phyloP scores from a whole-genome alignment of 352 stramenopile genomes.

The Phytophthora syringae region DNA sequence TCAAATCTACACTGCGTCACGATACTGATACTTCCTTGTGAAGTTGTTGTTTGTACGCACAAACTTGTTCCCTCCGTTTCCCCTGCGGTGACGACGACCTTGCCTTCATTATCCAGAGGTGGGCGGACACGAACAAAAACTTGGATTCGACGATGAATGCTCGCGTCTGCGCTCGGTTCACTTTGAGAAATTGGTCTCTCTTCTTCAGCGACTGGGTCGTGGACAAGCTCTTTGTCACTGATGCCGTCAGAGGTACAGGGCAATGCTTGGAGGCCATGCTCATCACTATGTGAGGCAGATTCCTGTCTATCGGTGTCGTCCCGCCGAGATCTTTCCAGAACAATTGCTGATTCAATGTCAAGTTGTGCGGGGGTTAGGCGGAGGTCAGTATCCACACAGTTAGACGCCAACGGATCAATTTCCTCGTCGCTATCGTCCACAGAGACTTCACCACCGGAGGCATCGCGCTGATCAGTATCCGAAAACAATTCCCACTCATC shows the following conservation, averaged over 20 bases:
- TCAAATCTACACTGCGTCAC: conserved; percentile 80
- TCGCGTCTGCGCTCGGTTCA: background rate
- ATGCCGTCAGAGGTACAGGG: background rate
- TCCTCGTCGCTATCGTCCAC: background rate
- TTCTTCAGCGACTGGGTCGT: background rate
- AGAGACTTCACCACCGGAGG: conserved; percentile 13
- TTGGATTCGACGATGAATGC: conserved; percentile 47
- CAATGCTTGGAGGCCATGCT: background rate
- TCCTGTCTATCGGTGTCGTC: conserved; percentile 12
- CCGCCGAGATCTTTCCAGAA: conserved; percentile 3
- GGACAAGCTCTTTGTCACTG: background rate
- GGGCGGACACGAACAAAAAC: conserved; percentile 81
- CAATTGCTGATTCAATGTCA: background rate
- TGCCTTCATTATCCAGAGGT: conserved; percentile 20
- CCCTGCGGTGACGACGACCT: conserved; percentile 40
- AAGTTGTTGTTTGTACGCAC: conserved; percentile 29
- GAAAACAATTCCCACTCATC: conserved; percentile 52
- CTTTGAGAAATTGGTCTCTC: conserved; percentile 2
- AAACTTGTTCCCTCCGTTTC: conserved; percentile 33
- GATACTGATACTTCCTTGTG: conserved; percentile 33
- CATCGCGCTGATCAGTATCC: conserved; percentile 6
- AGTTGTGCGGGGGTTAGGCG: background rate
- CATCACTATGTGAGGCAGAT: background rate
- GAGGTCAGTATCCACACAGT: background rate
- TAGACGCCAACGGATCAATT: background rate